phyloP scores from a whole-genome alignment of 164 flowering plant species.

The Vitis cinerea region DNA sequence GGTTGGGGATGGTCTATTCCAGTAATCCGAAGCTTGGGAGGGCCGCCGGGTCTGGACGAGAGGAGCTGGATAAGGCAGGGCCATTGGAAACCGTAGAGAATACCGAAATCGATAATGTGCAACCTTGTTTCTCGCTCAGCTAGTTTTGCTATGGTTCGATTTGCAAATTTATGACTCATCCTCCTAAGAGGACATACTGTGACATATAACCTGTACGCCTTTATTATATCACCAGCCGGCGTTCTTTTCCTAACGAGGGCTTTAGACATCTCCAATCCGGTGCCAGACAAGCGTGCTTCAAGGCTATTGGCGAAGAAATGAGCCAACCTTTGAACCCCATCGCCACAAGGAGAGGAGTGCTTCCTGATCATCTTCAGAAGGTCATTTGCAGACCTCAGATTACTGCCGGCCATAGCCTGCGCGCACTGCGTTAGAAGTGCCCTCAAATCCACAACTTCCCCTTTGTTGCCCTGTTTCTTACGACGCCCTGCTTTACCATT shows the following conservation, averaged over 20 bases:
- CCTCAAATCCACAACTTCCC: constrained; percentile 24
- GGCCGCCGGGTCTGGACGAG: constrained; percentile 30
- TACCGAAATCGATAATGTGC: constrained; percentile 39
- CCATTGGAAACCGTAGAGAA: constrained; percentile 41
- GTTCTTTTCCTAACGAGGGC: constrained; percentile 4
- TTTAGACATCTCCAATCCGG: constrained; percentile 2
- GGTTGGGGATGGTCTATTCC: constrained; percentile 40
- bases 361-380: constrained; percentile 26
- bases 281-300: constrained; percentile 25
- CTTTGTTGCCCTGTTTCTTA: constrained; percentile 6
- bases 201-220: constrained; percentile 23
- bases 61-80: constrained; percentile 41
- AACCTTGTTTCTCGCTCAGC: constrained; percentile 21
- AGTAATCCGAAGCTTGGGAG: constrained; percentile 37
- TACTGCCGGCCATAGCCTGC: constrained; percentile 25
- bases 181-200: constrained; percentile 30
- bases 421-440: constrained; percentile 29
- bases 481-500: not conserved
- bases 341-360: constrained; percentile 25
- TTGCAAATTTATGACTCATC: constrained; percentile 26
- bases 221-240: constrained; percentile 25
- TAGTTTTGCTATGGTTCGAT: constrained; percentile 17
- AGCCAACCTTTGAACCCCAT: constrained; percentile 29
- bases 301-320: constrained; percentile 32
- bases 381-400: constrained; percentile 27